phyloP scores from a whole-genome alignment of 257 asterid species.

The Nicotiana otophora region DNA sequence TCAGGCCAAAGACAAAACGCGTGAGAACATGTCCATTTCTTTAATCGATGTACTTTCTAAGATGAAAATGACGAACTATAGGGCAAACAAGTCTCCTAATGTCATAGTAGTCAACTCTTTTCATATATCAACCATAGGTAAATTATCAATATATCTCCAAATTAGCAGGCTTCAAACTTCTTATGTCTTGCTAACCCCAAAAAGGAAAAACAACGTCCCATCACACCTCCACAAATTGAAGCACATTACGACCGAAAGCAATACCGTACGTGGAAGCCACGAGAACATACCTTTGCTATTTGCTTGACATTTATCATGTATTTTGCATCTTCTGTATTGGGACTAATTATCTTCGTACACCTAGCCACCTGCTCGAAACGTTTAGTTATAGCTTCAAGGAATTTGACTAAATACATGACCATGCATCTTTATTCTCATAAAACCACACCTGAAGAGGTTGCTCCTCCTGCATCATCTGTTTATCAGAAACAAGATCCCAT shows the following conservation, averaged over 20 bases:
- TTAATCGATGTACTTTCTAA: not conserved
- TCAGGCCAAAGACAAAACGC: not conserved
- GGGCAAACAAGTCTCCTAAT: not conserved
- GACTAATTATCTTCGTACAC: slow-evolving; percentile 80
- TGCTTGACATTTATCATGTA: slow-evolving; percentile 70
- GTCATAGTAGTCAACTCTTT: not conserved
- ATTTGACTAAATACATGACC: not conserved
- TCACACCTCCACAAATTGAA: not conserved
- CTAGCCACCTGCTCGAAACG: slow-evolving; percentile 59
- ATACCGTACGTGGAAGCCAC: not conserved
- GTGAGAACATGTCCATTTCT: not conserved
- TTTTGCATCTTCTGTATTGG: slow-evolving; percentile 77
- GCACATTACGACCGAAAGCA: not conserved
- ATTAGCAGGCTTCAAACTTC: not conserved
- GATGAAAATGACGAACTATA: not conserved
- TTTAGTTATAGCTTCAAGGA: not conserved
- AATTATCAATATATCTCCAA: not conserved
- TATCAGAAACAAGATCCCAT: slow-evolving; percentile 96
- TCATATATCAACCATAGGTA: not conserved
- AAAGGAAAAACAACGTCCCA: not conserved
- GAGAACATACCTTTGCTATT: slow-evolving; percentile 45
- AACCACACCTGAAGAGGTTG: slow-evolving; percentile 74
- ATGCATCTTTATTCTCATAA: not conserved
- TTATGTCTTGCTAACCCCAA: not conserved
- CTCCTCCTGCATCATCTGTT: slow-evolving; percentile 99